A percentile compares a stretch with the other conserved stretches of the same genome.
These are phyloP conservation scores for Calonectria henricotiae DNA, from an alignment of 2,329 filamentous ascomycete genomes.

Conservation along the genomic window DNA sequence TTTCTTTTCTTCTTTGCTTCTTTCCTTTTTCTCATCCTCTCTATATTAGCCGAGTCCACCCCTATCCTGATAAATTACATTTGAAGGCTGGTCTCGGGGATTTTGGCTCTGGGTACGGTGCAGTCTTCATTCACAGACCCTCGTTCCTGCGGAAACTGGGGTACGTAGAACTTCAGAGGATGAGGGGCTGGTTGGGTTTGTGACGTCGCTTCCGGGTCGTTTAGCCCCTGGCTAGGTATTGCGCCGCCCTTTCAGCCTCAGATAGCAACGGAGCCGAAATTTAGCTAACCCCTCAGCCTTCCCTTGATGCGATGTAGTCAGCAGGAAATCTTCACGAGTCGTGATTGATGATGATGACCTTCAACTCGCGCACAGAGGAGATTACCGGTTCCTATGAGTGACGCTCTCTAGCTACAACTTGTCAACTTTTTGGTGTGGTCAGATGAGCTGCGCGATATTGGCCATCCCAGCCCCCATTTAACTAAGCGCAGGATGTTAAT, in stretches of 20 bases:
- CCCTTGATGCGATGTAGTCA: constrained; percentile 5
- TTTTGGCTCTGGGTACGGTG: background rate
- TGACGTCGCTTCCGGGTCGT: constrained; percentile 4
- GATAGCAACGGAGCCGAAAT: constrained; percentile 13
- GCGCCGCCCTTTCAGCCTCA: constrained; percentile 34
- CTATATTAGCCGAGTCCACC: background rate
- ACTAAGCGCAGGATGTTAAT: constrained; percentile 39
- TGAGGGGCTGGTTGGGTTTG: background rate
- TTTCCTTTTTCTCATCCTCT: background rate
- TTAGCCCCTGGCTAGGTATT: constrained; percentile 14
- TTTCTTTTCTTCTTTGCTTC: background rate
- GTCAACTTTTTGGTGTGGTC: constrained; percentile 34
- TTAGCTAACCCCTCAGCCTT: constrained; percentile 19
- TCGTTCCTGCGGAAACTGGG: constrained; percentile 25
- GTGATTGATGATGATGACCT: constrained; percentile 1
- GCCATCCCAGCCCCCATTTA: constrained; percentile 12
- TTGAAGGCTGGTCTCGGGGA: background rate
- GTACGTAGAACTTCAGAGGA: constrained; percentile 1
- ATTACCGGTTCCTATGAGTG: constrained; percentile 33
- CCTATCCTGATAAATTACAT: background rate
- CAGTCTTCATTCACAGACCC: background rate
- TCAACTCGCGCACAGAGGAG: constrained; percentile 7
- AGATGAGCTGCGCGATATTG: constrained; percentile 16
- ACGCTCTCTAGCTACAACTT: constrained; percentile 38
- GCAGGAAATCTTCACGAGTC: constrained; percentile 19